Percentiles rank a stretch among this genome's conserved stretches.
phyloP scores from a whole-genome alignment of 2,329 filamentous ascomycete genomes.

The Trichoderma polysporum region DNA sequence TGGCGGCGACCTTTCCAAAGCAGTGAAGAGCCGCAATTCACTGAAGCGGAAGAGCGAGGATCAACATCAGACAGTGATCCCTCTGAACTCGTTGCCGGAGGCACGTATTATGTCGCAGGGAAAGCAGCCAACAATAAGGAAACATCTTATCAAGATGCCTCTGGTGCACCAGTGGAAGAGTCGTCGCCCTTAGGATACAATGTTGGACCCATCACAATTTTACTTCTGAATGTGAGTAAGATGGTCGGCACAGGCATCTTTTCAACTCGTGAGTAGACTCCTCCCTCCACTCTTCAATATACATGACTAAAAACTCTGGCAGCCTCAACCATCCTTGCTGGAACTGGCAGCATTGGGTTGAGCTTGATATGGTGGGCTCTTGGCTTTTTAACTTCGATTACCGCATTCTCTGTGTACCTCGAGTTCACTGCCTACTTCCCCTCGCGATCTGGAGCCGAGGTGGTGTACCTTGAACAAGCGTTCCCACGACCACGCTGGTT shows the following conservation, averaged over 20 bases:
- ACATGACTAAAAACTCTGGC: neutral
- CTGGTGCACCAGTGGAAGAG: constrained; percentile 60
- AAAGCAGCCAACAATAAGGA: constrained; percentile 47
- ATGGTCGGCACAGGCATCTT: constrained; percentile 67
- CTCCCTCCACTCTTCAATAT: neutral
- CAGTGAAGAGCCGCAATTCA: constrained; percentile 13
- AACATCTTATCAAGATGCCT: constrained; percentile 58
- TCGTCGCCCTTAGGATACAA: constrained; percentile 59
- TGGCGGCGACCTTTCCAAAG: constrained; percentile 25
- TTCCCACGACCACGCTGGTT: constrained; percentile 64
- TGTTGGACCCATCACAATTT: constrained; percentile 54
- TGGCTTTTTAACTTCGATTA: constrained; percentile 57
- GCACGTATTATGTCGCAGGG: constrained; percentile 11
- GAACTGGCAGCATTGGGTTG: constrained; percentile 62
- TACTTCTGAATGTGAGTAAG: constrained; percentile 61
- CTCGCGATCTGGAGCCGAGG: constrained; percentile 63
- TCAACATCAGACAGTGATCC: constrained; percentile 14
- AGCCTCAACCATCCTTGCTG: constrained; percentile 59
- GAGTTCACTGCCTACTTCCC: constrained; percentile 66
- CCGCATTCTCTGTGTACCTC: constrained; percentile 59
- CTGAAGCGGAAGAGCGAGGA: constrained; percentile 23
- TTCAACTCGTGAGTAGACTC: constrained; percentile 55
- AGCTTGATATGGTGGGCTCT: constrained; percentile 64
- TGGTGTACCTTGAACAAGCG: constrained; percentile 67
- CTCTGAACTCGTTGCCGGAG: constrained; percentile 11